phyloP scores from a whole-genome alignment of 2,329 filamentous ascomycete species.

The Monosporascus sp. region DNA sequence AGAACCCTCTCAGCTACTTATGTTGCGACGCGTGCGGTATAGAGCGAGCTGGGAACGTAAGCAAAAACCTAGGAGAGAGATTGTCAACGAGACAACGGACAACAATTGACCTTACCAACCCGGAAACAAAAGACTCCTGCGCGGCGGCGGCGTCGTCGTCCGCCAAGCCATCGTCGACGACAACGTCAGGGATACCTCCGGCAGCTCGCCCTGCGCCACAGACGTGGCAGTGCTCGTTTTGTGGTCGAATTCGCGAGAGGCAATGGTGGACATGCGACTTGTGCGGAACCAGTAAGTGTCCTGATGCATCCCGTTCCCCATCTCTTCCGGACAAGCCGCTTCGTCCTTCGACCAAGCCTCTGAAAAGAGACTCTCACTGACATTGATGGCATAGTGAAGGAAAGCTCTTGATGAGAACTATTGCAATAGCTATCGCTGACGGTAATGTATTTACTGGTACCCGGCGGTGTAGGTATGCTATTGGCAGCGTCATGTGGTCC shows the following conservation, averaged over 20 bases:
- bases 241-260: constrained; percentile 42
- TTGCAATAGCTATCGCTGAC: background rate
- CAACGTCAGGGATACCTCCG: constrained; percentile 7
- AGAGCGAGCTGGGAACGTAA: constrained; percentile 32
- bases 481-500: background rate
- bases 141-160: background rate
- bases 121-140: constrained; percentile 4
- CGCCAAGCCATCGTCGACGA: constrained; percentile 4
- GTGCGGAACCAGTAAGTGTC: constrained; percentile 48
- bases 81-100: constrained; percentile 16
- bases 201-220: background rate
- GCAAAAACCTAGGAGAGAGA: constrained; percentile 10
- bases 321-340: no score
- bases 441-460: background rate
- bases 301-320: background rate
- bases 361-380: background rate
- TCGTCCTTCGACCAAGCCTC: no score
- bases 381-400: background rate
- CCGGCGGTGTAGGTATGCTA: background rate
- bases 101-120: constrained; percentile 17
- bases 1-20: constrained; percentile 46
- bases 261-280: constrained; percentile 49
- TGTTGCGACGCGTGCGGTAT: constrained; percentile 53
- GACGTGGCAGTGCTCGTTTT: constrained; percentile 45
- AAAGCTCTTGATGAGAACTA: background rate